Evolutionary conservation across 306 rosid species (phyloP).

Genomic region (Pterocarpus macrocarpus): DNA sequence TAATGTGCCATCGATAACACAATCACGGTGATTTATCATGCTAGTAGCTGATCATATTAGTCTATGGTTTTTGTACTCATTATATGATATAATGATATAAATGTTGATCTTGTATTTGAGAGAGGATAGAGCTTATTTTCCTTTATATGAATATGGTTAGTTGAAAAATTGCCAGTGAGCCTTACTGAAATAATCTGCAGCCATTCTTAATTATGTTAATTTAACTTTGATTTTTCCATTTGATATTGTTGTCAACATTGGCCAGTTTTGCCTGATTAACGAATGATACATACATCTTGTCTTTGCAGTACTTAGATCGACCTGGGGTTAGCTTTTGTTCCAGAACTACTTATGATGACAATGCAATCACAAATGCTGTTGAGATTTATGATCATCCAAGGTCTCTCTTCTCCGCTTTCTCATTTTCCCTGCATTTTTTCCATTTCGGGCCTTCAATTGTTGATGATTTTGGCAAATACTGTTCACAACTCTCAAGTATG

Average conservation of each 20-base stretch:
- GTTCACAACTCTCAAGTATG: background rate
- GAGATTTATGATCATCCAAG: slow-evolving; percentile 75
- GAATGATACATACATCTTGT: background rate
- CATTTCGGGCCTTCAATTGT: slow-evolving; percentile 31
- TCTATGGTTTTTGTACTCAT: slow-evolving; percentile 16
- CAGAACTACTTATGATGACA: slow-evolving; percentile 75
- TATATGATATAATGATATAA: no score
- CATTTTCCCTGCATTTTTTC: background rate
- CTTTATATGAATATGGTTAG: slow-evolving; percentile 29
- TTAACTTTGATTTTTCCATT: no score
- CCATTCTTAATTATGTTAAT: no score
- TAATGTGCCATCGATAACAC: no score
- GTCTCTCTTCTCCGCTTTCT: slow-evolving; percentile 45
- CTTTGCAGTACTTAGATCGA: slow-evolving; percentile 78
- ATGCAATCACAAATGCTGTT: slow-evolving; percentile 87
- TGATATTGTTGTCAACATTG: background rate
- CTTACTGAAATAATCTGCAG: slow-evolving; percentile 5
- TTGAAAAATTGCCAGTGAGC: slow-evolving; percentile 12
- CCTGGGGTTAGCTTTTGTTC: slow-evolving; percentile 83
- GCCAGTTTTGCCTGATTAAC: slow-evolving; percentile 10
- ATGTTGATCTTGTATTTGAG: background rate
- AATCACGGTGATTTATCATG: background rate
- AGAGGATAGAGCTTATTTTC: background rate
- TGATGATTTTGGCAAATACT: slow-evolving; percentile 17
- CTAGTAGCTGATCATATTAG: background rate